Evolutionary conservation across 2,329 filamentous ascomycete genomes (phyloP).

Genomic region (Elsinoe arachidis): DNA sequence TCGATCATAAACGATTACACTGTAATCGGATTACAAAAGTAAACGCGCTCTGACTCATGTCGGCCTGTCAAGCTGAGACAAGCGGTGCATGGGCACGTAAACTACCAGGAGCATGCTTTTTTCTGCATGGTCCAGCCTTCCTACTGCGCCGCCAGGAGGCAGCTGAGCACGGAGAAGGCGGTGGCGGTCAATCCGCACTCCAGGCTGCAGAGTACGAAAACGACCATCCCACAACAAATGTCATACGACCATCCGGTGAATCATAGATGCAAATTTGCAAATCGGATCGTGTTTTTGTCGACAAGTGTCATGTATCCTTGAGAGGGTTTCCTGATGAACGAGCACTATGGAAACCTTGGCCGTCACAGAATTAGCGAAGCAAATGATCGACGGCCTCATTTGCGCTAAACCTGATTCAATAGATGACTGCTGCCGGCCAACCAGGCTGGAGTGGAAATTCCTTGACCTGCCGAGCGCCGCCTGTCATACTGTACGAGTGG

Average conservation of each 20-base stretch:
- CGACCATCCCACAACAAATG: neutral
- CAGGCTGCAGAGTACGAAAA: neutral
- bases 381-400: slow-evolving; percentile 8
- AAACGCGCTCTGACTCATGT: too few relatives aligned
- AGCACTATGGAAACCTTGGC: slow-evolving; percentile 10
- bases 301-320: slow-evolving; percentile 6
- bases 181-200: neutral
- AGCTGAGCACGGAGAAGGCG: neutral
- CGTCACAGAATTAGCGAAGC: slow-evolving; percentile 8
- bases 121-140: slow-evolving; percentile 2
- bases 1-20: too few relatives aligned
- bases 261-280: neutral
- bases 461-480: neutral
- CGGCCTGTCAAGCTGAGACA: slow-evolving; percentile 10
- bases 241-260: neutral
- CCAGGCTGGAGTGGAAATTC: neutral
- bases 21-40: too few relatives aligned
- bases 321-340: slow-evolving; percentile 1
- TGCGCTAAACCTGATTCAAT: neutral
- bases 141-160: neutral
- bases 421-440: slow-evolving; percentile 1
- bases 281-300: neutral
- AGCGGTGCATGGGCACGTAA: slow-evolving; percentile 1
- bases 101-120: neutral
- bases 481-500: neutral